Base-by-base conservation (phyloP, 2,329 filamentous ascomycete genomes). In the Beauveria scarabaeidicola region DNA sequence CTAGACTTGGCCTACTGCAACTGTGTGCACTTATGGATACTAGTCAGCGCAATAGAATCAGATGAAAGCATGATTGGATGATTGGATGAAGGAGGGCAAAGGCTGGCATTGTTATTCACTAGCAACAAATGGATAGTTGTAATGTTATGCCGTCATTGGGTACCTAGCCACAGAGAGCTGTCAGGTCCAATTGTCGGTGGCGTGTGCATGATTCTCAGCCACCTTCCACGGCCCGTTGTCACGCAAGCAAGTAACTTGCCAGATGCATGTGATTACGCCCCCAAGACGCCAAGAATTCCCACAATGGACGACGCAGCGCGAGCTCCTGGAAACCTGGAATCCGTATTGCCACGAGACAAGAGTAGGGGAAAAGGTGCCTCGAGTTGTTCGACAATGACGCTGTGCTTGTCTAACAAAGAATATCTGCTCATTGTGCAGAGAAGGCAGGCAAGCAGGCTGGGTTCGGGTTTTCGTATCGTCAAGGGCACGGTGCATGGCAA, bases 401-500 rank as follows among this genome's bases (percentile, higher is more conserved):
- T 48, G 17, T 41, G 9, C 17, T 41, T 19, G 32, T 36, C 13
- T 13, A 15, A 36, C 32, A 6, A 36, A 15, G 5, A 36, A 15
- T 15, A 36, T 36, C 32, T 36, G 32, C 32, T 13, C 32, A 36
- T 15, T 36, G 32, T 15, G 32, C 13, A 15, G 32, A 36, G 2
- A 15, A 5, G 32, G 13, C 32, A 36, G 44, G 13, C 13, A 32
- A 10, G 17, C 47, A 51, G 3, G 25, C 38, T 56, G 32, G 43
- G 53, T 56, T 56, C 32, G 53, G 53, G 43, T 56, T 48, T 44
- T 56, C 53, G 53, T 56, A 48, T 56, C 25, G 29, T 38, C 15
- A 29, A 25, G 21, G 5, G 46, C 23, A 29, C 23, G 15, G 19
- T 23, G 23, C 44, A 27, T n/a, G 8, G 44, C 21, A 21, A 25